A percentile compares a stretch with the other conserved stretches of the same genome.
These are phyloP conservation scores for Fusarium tricinctum DNA, from an alignment of 2,329 filamentous ascomycete genomes.

Conservation along the genomic window DNA sequence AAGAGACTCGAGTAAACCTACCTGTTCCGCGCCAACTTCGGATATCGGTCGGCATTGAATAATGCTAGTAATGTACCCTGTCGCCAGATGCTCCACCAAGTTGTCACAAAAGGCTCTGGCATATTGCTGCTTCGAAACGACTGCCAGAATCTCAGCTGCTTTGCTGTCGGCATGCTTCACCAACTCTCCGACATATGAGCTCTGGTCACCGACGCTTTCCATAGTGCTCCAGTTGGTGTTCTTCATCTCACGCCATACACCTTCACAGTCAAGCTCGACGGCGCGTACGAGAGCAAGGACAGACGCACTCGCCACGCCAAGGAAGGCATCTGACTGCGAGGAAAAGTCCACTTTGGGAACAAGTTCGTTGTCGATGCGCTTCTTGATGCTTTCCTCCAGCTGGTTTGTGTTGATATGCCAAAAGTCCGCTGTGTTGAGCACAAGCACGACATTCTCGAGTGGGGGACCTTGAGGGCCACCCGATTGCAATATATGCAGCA, in stretches of 20 bases:
- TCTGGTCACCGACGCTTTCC: constrained; percentile 93
- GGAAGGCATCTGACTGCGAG: constrained; percentile 93
- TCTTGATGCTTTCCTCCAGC: constrained; percentile 93
- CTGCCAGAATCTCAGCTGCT: constrained; percentile 79
- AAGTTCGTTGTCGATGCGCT: constrained; percentile 85
- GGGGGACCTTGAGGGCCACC: constrained; percentile 67
- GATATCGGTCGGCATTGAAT: constrained; percentile 92
- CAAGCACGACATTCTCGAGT: constrained; percentile 83
- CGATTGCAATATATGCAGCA: constrained; percentile 77
- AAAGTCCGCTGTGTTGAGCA: constrained; percentile 97
- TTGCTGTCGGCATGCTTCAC: constrained; percentile 79
- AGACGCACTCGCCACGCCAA: constrained; percentile 91
- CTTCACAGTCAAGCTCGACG: constrained; percentile 85
- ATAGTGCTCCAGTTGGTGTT: constrained; percentile 96
- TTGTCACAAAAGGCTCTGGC: constrained; percentile 96
- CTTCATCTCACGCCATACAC: constrained; percentile 95
- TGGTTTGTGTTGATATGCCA: constrained; percentile 95
- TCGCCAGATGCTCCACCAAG: constrained; percentile 88
- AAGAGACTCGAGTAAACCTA: constrained; percentile 54
- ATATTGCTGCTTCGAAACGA: constrained; percentile 92
- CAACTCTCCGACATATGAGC: constrained; percentile 88
- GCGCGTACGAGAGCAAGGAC: constrained; percentile 86
- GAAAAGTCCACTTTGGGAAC: constrained; percentile 85
- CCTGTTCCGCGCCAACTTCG: constrained; percentile 93
- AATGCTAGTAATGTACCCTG: constrained; percentile 83